phyloP scores from a whole-genome alignment of 2,329 filamentous ascomycete species.

The Trichoderma endophyticum region DNA sequence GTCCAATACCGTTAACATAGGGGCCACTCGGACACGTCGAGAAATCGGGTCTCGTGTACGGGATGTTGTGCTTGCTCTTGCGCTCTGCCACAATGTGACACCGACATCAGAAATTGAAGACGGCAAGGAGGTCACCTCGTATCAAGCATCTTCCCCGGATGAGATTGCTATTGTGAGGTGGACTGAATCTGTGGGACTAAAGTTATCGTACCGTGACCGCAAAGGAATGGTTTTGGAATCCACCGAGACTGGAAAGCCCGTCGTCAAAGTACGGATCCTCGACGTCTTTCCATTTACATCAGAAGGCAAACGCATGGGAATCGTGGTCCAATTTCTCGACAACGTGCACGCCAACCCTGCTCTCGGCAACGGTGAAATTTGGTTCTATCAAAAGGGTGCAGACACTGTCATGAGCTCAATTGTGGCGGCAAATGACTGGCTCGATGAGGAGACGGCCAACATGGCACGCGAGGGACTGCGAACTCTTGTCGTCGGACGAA shows the following conservation, averaged over 20 bases:
- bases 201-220: constrained; percentile 80
- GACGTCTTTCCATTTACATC: constrained; percentile 98
- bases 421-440: constrained; percentile 94
- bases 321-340: constrained; percentile 82
- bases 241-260: constrained; percentile 65
- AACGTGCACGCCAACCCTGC: constrained; percentile 46
- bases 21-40: constrained; percentile 77
- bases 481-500: constrained; percentile 92
- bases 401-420: constrained; percentile 98
- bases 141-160: constrained; percentile 95
- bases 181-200: constrained; percentile 88
- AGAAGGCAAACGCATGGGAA: constrained; percentile 97
- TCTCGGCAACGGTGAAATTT: constrained; percentile 71
- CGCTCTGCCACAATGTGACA: constrained; percentile 95
- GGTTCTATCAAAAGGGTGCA: constrained; percentile 98
- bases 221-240: constrained; percentile 81
- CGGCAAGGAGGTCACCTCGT: constrained; percentile 73
- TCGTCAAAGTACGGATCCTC: constrained; percentile 83
- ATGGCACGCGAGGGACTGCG: constrained; percentile 96
- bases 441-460: constrained; percentile 98
- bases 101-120: constrained; percentile 75
- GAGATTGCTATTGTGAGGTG: constrained; percentile 97
- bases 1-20: constrained; percentile 55
- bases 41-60: constrained; percentile 93
- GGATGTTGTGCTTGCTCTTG: constrained; percentile 87